Evolutionary conservation across 768 basidiomycete species (phyloP).

Genomic region (Suillus occidentalis): DNA sequence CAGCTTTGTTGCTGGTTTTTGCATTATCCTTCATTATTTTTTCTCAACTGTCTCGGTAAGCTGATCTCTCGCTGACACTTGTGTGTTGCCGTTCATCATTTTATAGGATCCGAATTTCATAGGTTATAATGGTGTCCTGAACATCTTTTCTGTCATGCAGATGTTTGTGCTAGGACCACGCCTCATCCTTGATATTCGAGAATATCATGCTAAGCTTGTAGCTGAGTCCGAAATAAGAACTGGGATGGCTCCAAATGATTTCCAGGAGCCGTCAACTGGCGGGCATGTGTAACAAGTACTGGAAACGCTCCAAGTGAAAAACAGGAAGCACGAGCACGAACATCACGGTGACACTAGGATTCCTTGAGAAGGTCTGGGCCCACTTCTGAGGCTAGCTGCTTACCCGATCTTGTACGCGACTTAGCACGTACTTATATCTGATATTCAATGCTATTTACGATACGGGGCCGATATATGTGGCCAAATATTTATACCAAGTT

Average conservation of each 20-base stretch:
- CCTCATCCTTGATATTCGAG: constrained; percentile 1
- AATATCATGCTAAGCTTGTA: not conserved
- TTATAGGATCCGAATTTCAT: not conserved
- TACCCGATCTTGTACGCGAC: not conserved
- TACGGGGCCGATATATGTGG: not conserved
- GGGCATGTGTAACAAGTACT: not conserved
- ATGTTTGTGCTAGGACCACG: constrained; percentile 2
- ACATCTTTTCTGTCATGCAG: not conserved
- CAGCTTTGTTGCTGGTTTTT: not conserved
- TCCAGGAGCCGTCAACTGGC: not conserved
- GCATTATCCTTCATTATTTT: not conserved
- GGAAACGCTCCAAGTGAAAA: too few species aligned
- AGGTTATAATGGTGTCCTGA: not conserved
- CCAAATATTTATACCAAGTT: not conserved
- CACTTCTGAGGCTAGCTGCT: not conserved
- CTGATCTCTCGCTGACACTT: not conserved
- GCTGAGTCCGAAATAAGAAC: not conserved
- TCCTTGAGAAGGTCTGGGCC: not conserved
- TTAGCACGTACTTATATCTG: not conserved
- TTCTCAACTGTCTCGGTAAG: not conserved
- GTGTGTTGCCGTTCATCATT: not conserved
- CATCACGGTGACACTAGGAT: not conserved
- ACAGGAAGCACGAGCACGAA: not conserved
- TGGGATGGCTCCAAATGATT: not conserved
- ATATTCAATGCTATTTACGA: not conserved